Evolutionary conservation across 169 alveolate species (phyloP), one percentile per base, ranked within the genome.

Genomic region (Eimeria acervulina): DNA sequence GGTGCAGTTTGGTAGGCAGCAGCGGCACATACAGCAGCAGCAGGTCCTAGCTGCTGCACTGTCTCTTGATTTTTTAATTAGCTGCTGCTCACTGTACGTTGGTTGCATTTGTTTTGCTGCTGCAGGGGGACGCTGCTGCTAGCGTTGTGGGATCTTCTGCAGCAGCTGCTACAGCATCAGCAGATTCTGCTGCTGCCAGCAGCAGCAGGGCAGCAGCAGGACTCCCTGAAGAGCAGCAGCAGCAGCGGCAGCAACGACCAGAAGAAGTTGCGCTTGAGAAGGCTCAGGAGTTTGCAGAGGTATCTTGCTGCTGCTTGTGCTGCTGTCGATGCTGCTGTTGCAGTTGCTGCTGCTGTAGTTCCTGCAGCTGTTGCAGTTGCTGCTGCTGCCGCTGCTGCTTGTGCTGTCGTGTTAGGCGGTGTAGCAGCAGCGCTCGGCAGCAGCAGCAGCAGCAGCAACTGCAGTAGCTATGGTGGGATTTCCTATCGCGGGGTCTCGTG

Each of bases 251-350:
- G 59, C 61, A 33, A 44, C 88, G 26, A 13, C 88, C 88, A 38
- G 88, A 76, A 44, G 88, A 76, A 40, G 88, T 40, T 6, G 88
- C 88, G 10, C 31, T 76, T 12, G 88, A 76, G 59, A 76, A 76
- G 47, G 88, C 88, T 31, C 88, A 76, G 38, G 88, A 76, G 38
- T 76, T 76, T 40, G 88, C 88, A 15, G 88, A 76, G 88, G 88
- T 76, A 15, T 23, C 31, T 76, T 31, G 88, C 36, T 40, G 88
- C 88, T 33, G 6, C 23, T 13, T 1, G 8, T 40, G 47, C 55
- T 76, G 55, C 88, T 76, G 63, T n/a, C 0, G 90, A 78, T 90
- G 42, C 76, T 90, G 81, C 81, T 1, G 42, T 63, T 74, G 55
- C 61, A 51, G 42, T 74, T 76, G 10, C 63, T 90, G 59, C 76